A percentile compares a stretch with the other conserved stretches of the same genome.
Conservation (phyloP, 495 filamentous ascomycete species). For the Xylaria bambusicola region DNA sequence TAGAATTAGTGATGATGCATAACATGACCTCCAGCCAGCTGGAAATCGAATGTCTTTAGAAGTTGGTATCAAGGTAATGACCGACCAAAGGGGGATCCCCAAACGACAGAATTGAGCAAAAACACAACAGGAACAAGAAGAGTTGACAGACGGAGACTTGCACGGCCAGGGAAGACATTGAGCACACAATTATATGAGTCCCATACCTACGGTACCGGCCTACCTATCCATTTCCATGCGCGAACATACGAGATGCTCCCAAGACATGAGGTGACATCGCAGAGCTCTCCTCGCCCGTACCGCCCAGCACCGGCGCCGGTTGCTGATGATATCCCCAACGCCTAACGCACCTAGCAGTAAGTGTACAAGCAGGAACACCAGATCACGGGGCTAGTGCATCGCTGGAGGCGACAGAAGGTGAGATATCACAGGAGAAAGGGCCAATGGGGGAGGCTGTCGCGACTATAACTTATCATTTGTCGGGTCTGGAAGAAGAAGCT, state of each 20-base stretch:
- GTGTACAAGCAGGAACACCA: not conserved
- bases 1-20: slow-evolving; percentile 26
- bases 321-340: slow-evolving; percentile 1
- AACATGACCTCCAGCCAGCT: slow-evolving; percentile 18
- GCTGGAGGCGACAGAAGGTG: not conserved
- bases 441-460: not conserved
- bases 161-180: not conserved
- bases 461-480: not conserved
- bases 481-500: slow-evolving; percentile 5
- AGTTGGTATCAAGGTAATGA: not conserved
- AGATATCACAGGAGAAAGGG: slow-evolving; percentile 6
- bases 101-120: not conserved
- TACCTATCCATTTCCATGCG: not conserved
- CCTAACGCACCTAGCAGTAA: not conserved
- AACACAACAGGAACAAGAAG: not conserved
- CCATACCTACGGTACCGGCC: no score
- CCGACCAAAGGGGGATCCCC: slow-evolving; percentile 1
- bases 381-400: slow-evolving; percentile 3
- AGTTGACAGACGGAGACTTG: not conserved
- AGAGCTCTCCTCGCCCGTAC: not conserved
- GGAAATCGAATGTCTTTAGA: slow-evolving; percentile 1
- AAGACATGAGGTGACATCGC: slow-evolving; percentile 7
- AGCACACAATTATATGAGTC: not conserved
- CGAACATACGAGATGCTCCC: not conserved
- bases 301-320: not conserved